These are phyloP conservation scores for Trametes maxima DNA, from an alignment of 768 basidiomycete species.

Conservation along the genomic window DNA sequence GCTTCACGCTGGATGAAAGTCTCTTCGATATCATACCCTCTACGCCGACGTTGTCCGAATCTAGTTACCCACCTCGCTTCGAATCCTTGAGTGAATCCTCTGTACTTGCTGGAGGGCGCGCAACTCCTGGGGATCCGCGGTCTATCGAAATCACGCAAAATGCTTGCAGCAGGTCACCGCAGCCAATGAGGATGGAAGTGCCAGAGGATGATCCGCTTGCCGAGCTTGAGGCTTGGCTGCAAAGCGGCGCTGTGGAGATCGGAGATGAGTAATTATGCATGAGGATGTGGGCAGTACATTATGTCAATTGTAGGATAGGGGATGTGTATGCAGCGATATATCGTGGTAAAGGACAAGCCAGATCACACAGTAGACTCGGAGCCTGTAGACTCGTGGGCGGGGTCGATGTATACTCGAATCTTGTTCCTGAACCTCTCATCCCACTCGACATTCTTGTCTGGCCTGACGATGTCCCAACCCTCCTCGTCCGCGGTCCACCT, in stretches of 20 bases:
- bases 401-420: slow-evolving; percentile 61
- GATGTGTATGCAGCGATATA: slow-evolving; percentile 10
- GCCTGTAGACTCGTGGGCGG: slow-evolving; percentile 12
- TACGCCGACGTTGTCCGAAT: slow-evolving; percentile 6
- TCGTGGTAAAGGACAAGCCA: slow-evolving; percentile 2
- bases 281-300: slow-evolving; percentile 8
- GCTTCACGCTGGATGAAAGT: slow-evolving; percentile 38
- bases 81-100: no score
- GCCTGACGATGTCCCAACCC: slow-evolving; percentile 79
- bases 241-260: slow-evolving; percentile 64
- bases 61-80: background rate
- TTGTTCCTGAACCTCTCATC: slow-evolving; percentile 67
- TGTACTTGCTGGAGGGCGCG: no score
- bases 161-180: no score
- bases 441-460: slow-evolving; percentile 69
- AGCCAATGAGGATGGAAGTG: slow-evolving; percentile 10
- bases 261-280: slow-evolving; percentile 11
- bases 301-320: slow-evolving; percentile 5
- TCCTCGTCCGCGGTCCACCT: slow-evolving; percentile 79
- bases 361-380: slow-evolving; percentile 6
- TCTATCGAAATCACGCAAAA: background rate
- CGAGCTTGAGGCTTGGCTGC: slow-evolving; percentile 70
- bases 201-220: slow-evolving; percentile 53
- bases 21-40: slow-evolving; percentile 32
- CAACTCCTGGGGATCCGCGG: background rate